These are phyloP conservation scores for Protostelium mycophagum DNA, from an alignment of 78 protist species.

Conservation along the genomic window DNA sequence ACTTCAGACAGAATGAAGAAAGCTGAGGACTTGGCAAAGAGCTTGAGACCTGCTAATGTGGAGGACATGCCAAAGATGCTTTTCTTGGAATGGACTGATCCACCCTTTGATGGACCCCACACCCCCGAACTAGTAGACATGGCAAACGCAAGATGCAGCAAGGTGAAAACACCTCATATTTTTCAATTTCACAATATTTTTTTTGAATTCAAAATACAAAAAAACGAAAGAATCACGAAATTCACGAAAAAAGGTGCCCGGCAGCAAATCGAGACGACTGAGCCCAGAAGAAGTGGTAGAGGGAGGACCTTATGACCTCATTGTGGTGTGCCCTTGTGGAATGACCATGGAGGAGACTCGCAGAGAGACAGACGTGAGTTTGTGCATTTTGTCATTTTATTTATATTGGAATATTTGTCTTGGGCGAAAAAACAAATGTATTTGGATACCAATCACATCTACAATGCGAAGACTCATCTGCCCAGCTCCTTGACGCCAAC, in stretches of 20 bases:
- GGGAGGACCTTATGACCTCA: neutral
- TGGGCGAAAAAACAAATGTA: too few relatives aligned
- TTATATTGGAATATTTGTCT: too few relatives aligned
- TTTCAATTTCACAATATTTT: neutral
- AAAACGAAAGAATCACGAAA: neutral
- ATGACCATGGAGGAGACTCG: neutral
- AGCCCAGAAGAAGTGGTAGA: neutral
- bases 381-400: too few relatives aligned
- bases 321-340: neutral
- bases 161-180: neutral
- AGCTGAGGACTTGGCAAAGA: neutral
- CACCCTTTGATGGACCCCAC: neutral
- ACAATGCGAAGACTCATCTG: neutral
- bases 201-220: neutral
- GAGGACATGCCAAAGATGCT: neutral
- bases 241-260: neutral
- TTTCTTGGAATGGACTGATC: neutral
- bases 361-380: neutral
- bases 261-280: neutral
- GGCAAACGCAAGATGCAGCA: neutral
- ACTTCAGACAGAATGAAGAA: neutral
- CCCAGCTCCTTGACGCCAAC: neutral
- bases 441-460: too few relatives aligned
- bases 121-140: too few relatives aligned
- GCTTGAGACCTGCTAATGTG: neutral